A percentile compares a stretch with the other conserved stretches of the same genome.
phyloP scores from a whole-genome alignment of 2,329 filamentous ascomycete species.

The Dothistroma pini region DNA sequence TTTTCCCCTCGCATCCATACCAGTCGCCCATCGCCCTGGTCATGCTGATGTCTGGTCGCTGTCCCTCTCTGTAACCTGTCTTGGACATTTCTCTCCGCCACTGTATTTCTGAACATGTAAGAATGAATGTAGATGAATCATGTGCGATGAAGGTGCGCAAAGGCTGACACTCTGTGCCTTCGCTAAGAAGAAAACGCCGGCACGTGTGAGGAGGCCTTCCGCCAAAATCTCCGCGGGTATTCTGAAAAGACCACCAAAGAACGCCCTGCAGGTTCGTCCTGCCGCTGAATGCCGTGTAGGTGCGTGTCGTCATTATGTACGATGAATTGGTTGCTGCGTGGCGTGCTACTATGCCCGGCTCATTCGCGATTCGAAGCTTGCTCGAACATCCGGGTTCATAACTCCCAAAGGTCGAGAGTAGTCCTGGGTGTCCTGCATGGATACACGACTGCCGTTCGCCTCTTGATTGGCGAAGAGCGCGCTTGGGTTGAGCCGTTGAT shows the following conservation, averaged over 20 bases:
- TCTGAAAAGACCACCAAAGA: constrained; percentile 2
- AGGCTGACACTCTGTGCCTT: constrained; percentile 5
- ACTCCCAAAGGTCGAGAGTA: constrained; percentile 47
- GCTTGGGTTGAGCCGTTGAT: constrained; percentile 48
- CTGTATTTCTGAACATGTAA: constrained; percentile 4
- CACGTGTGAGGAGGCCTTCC: constrained; percentile 5
- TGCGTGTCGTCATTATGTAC: constrained; percentile 19
- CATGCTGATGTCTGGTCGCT: constrained; percentile 10
- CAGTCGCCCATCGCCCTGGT: neutral
- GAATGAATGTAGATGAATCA: constrained; percentile 15
- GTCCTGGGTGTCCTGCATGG: constrained; percentile 47
- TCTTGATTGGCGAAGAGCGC: constrained; percentile 43
- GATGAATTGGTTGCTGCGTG: constrained; percentile 9
- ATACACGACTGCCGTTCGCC: constrained; percentile 46
- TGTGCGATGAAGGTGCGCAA: constrained; percentile 15
- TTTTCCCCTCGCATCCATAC: constrained; percentile 1
- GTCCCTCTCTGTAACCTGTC: constrained; percentile 5
- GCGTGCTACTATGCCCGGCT: constrained; percentile 9
- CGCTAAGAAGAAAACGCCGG: constrained; percentile 5
- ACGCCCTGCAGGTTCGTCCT: constrained; percentile 6
- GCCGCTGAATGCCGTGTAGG: constrained; percentile 16
- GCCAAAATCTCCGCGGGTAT: constrained; percentile 2
- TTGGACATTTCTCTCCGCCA: constrained; percentile 1
- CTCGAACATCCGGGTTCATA: constrained; percentile 34
- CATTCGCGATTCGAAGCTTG: constrained; percentile 30